Evolutionary conservation across 2,329 filamentous ascomycete genomes (phyloP).

Genomic region (Xylariaceae sp.): DNA sequence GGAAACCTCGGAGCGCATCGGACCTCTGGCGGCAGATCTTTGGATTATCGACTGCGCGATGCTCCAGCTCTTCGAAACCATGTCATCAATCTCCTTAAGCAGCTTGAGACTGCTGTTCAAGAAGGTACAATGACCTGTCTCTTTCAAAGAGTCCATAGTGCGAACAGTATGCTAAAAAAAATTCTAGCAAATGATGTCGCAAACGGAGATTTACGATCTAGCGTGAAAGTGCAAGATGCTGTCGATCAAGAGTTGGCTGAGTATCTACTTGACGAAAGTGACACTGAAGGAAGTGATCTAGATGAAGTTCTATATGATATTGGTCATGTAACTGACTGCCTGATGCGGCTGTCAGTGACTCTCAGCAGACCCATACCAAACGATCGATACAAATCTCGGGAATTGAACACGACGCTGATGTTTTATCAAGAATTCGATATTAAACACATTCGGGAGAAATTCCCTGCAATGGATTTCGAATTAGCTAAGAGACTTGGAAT

Average conservation of each 20-base stretch:
- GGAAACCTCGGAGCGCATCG: conserved; percentile 3
- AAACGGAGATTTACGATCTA: background rate
- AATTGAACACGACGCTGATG: background rate
- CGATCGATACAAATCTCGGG: conserved; percentile 3
- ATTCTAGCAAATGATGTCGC: too few species aligned
- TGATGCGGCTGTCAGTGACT: conserved; percentile 4
- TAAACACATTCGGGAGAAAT: conserved; percentile 5
- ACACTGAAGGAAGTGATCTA: background rate
- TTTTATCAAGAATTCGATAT: conserved; percentile 1
- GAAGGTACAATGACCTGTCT: too few species aligned
- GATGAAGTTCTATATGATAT: conserved; percentile 2
- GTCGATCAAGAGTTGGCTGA: background rate
- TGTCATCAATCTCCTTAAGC: background rate
- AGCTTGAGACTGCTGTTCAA: background rate
- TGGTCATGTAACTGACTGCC: conserved; percentile 1
- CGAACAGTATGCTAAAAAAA: too few species aligned
- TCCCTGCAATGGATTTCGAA: background rate
- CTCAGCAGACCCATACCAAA: conserved; percentile 2
- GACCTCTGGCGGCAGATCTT: background rate
- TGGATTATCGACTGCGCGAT: conserved; percentile 4
- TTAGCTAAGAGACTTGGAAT: conserved; percentile 2
- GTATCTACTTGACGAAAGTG: conserved; percentile 3
- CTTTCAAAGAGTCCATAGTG: too few species aligned
- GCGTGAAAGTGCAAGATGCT: background rate
- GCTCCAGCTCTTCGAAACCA: background rate